A percentile compares a stretch with the other conserved stretches of the same genome.
These are phyloP conservation scores for Neurospora sp. DNA, from an alignment of 2,329 filamentous ascomycete species.

Conservation along the genomic window DNA sequence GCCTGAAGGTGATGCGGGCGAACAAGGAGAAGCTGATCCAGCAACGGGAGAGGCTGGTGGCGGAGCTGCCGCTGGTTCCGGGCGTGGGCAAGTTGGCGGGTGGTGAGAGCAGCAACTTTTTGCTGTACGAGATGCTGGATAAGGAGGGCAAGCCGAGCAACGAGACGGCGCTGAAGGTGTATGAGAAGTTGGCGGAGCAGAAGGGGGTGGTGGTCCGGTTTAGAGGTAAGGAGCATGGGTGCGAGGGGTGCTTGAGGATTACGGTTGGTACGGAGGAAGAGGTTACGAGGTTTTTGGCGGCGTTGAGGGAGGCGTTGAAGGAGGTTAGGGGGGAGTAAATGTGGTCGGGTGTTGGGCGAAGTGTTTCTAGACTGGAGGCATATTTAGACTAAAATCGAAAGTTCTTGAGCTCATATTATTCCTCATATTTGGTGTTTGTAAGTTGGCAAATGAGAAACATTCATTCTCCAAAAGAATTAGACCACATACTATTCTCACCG, in stretches of 20 bases:
- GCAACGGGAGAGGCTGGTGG: conserved; percentile 68
- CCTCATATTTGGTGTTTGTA: neutral
- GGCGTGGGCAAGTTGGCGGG: conserved; percentile 77
- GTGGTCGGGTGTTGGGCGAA: conserved; percentile 2
- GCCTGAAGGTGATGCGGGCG: conserved; percentile 60
- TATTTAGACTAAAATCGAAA: neutral
- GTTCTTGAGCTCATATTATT: neutral
- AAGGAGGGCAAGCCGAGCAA: conserved; percentile 67
- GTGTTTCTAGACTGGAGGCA: neutral
- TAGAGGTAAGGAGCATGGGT: conserved; percentile 84
- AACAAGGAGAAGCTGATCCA: conserved; percentile 60
- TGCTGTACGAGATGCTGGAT: conserved; percentile 82
- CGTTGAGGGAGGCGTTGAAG: conserved; percentile 44
- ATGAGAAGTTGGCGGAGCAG: conserved; percentile 74
- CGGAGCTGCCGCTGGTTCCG: conserved; percentile 60
- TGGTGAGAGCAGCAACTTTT: conserved; percentile 74
- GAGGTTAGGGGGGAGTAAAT: conserved; percentile 30
- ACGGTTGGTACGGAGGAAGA: conserved; percentile 87
- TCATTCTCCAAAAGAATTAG: neutral
- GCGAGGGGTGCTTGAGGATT: conserved; percentile 77
- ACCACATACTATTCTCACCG: neutral
- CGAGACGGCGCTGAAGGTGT: conserved; percentile 63
- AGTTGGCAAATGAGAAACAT: neutral
- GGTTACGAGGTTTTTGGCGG: conserved; percentile 65
- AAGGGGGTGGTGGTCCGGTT: conserved; percentile 90